A percentile compares a stretch with the other conserved stretches of the same genome.
Evolutionary conservation across 2,329 filamentous ascomycete genomes (phyloP).

Genomic region (Aspergillus fructus): DNA sequence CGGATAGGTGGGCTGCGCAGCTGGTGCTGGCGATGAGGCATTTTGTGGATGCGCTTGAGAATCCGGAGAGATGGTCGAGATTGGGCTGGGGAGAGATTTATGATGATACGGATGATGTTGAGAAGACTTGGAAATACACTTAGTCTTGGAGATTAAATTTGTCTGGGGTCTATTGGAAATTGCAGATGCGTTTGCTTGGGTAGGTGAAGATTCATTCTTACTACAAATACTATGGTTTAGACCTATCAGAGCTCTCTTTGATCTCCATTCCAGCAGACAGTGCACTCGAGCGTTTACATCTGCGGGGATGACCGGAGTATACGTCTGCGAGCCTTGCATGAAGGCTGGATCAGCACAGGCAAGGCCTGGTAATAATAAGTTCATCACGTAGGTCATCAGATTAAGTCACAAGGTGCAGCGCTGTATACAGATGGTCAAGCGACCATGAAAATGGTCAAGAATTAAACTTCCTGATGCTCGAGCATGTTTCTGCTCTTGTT

Average conservation of each 20-base stretch:
- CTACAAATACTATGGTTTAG: not conserved
- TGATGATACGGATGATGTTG: conserved; percentile 26
- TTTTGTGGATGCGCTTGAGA: conserved; percentile 49
- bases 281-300: conserved; percentile 31
- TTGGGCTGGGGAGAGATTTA: conserved; percentile 39
- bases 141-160: not conserved
- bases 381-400: conserved; percentile 34
- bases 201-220: not conserved
- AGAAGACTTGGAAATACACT: conserved; percentile 22
- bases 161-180: no score
- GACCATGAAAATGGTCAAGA: not conserved
- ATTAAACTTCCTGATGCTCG: not conserved
- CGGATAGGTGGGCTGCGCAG: conserved; percentile 52
- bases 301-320: conserved; percentile 29
- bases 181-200: not conserved
- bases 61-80: conserved; percentile 44
- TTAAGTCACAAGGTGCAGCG: no score
- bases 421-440: not conserved
- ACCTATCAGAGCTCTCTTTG: conserved; percentile 47
- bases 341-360: conserved; percentile 19
- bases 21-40: conserved; percentile 53
- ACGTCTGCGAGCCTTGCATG: conserved; percentile 20
- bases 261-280: conserved; percentile 26
- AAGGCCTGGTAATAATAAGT: conserved; percentile 28
- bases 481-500: conserved; percentile 25